These are phyloP conservation scores for Aspergillus cristatus DNA, from an alignment of 495 filamentous ascomycete genomes.

Conservation along the genomic window DNA sequence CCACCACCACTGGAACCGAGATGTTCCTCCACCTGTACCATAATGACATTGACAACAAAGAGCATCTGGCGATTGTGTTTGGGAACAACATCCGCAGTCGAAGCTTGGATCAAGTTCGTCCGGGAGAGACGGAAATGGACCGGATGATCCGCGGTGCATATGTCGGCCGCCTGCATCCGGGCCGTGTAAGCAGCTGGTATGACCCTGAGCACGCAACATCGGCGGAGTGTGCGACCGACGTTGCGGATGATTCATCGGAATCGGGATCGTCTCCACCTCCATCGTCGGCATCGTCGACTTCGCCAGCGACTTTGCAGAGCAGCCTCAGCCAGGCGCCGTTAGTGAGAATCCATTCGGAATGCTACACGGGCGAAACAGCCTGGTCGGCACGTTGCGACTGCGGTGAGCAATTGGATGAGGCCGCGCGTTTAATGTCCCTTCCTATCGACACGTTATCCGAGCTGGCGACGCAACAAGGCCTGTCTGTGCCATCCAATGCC, in stretches of 20 bases:
- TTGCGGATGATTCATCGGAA: conserved; percentile 3
- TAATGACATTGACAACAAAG: conserved; percentile 88
- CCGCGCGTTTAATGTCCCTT: conserved; percentile 88
- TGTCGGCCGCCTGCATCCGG: conserved; percentile 76
- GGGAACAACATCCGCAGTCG: conserved; percentile 72
- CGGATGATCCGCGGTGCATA: conserved; percentile 94
- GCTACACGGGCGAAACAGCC: conserved; percentile 96
- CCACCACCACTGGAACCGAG: conserved; percentile 79
- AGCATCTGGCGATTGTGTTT: conserved; percentile 97
- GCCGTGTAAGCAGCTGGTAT: conserved; percentile 61
- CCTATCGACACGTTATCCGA: conserved; percentile 33
- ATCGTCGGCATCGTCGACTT: background rate
- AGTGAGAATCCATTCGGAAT: conserved; percentile 94
- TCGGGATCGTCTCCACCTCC: background rate
- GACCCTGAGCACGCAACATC: conserved; percentile 19
- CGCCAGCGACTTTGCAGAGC: background rate
- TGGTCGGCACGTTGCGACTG: conserved; percentile 98
- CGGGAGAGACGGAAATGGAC: conserved; percentile 92
- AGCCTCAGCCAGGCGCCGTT: conserved; percentile 47
- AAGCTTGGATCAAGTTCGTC: conserved; percentile 67
- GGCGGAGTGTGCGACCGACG: background rate
- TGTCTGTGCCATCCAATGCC: conserved; percentile 40
- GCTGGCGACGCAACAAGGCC: conserved; percentile 23
- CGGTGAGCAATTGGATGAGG: conserved; percentile 95
- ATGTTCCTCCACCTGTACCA: conserved; percentile 96